Conservation (phyloP, 2,329 filamentous ascomycete genomes). For the Aspergillus unguis region DNA sequence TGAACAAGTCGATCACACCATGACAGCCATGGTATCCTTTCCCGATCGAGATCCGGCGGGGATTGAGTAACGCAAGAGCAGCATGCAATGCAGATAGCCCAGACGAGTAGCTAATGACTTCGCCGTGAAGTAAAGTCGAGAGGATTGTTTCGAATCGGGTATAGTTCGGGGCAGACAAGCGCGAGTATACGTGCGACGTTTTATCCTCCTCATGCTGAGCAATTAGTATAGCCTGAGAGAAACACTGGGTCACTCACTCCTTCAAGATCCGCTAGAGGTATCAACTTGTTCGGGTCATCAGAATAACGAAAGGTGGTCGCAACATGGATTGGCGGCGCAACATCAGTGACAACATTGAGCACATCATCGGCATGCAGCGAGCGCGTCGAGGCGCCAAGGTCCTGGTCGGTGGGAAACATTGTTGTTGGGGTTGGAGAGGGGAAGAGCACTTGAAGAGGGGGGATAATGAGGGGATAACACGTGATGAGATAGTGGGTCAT, state of each 20-base stretch:
- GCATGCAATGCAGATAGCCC: conserved; percentile 88
- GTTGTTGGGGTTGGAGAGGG: conserved; percentile 5
- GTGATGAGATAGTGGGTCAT: conserved; percentile 4
- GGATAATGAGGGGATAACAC: conserved; percentile 3
- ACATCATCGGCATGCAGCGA: conserved; percentile 80
- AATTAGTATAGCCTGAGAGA: neutral
- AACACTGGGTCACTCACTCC: conserved; percentile 49
- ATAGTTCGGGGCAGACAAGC: conserved; percentile 72
- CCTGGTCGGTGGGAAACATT: conserved; percentile 25
- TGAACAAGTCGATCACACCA: conserved; percentile 71
- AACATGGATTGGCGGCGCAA: conserved; percentile 85
- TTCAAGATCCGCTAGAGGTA: conserved; percentile 44
- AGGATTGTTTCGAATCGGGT: conserved; percentile 84
- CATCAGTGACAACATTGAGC: conserved; percentile 69
- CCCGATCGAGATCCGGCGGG: conserved; percentile 75
- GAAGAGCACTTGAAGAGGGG: neutral
- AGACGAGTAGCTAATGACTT: conserved; percentile 74
- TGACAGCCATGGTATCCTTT: conserved; percentile 93
- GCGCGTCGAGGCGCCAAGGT: conserved; percentile 57
- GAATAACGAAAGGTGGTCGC: conserved; percentile 88
- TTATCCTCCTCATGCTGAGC: conserved; percentile 23
- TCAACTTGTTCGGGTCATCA: conserved; percentile 64
- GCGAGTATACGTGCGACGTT: conserved; percentile 73
- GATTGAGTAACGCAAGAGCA: conserved; percentile 77
- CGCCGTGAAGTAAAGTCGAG: conserved; percentile 61